Evolutionary conservation across 2,329 filamentous ascomycete genomes (phyloP).

Genomic region (Orbilia oligospora): DNA sequence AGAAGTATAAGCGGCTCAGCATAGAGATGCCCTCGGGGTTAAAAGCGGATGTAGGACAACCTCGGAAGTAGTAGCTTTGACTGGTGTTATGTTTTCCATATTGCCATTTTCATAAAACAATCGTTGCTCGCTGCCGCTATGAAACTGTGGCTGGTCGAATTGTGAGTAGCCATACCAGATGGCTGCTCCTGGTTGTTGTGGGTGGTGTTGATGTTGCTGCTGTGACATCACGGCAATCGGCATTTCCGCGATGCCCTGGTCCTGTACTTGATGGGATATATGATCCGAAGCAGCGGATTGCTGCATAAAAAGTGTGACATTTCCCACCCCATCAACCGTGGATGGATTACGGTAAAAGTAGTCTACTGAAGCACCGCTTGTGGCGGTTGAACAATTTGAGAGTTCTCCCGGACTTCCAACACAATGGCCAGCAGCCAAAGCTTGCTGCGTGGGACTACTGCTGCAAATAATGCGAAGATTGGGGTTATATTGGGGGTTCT

Average conservation of each 20-base stretch:
- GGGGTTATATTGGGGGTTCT: constrained; percentile 69
- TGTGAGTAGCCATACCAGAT: constrained; percentile 58
- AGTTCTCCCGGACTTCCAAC: constrained; percentile 75
- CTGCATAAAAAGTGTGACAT: constrained; percentile 54
- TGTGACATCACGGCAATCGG: constrained; percentile 48
- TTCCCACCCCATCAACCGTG: constrained; percentile 40
- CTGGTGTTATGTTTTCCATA: constrained; percentile 40
- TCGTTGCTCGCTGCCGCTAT: constrained; percentile 45
- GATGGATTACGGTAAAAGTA: constrained; percentile 72
- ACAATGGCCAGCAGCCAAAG: constrained; percentile 68
- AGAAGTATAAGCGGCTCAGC: constrained; percentile 20
- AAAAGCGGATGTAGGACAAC: constrained; percentile 53
- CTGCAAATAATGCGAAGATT: constrained; percentile 70
- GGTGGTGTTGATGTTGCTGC: constrained; percentile 11
- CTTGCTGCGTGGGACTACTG: constrained; percentile 71
- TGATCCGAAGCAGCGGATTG: constrained; percentile 30
- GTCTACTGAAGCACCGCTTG: constrained; percentile 70
- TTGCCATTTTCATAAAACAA: constrained; percentile 51
- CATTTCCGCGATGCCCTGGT: constrained; percentile 42
- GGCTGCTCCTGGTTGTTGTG: constrained; percentile 33
- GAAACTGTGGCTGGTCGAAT: constrained; percentile 56
- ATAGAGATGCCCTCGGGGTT: constrained; percentile 52
- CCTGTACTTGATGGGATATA: constrained; percentile 44
- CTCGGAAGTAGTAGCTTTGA: constrained; percentile 39
- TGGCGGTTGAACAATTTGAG: constrained; percentile 72